Evolutionary conservation across 768 basidiomycete genomes (phyloP).

Genomic region (Cyclocybe cylindracea): DNA sequence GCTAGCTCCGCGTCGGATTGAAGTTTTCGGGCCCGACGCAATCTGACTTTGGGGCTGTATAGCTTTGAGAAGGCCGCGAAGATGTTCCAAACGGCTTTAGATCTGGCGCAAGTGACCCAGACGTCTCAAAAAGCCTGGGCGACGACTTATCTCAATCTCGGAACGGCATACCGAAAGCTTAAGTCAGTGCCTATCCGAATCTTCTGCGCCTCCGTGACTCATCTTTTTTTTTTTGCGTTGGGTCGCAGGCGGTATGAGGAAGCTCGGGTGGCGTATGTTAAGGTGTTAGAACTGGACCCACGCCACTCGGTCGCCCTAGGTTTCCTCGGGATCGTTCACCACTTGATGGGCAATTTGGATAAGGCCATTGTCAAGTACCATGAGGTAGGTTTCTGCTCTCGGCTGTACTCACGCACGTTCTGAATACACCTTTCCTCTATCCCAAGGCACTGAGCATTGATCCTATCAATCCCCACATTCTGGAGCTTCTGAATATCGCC

Average conservation of each 20-base stretch:
- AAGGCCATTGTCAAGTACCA: slow-evolving; percentile 90
- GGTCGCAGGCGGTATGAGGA: slow-evolving; percentile 50
- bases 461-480: slow-evolving; percentile 73
- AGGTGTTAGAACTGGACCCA: slow-evolving; percentile 87
- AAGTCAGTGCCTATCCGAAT: slow-evolving; percentile 46
- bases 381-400: slow-evolving; percentile 54
- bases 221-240: slow-evolving; percentile 1
- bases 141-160: slow-evolving; percentile 89
- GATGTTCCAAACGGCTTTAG: slow-evolving; percentile 74
- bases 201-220: not conserved
- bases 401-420: not conserved
- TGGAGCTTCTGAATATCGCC: slow-evolving; percentile 81
- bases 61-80: slow-evolving; percentile 75
- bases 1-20: not conserved
- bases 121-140: slow-evolving; percentile 85
- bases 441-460: slow-evolving; percentile 69
- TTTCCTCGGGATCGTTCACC: slow-evolving; percentile 87
- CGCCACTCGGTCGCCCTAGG: slow-evolving; percentile 79
- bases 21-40: slow-evolving; percentile 2
- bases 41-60: not conserved
- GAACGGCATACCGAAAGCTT: slow-evolving; percentile 83
- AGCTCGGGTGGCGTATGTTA: slow-evolving; percentile 73
- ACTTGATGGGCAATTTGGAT: slow-evolving; percentile 71
- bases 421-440: slow-evolving; percentile 28
- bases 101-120: slow-evolving; percentile 84